These are phyloP conservation scores for Lentithecium fluviatile DNA, from an alignment of 495 filamentous ascomycete species.

Conservation along the genomic window DNA sequence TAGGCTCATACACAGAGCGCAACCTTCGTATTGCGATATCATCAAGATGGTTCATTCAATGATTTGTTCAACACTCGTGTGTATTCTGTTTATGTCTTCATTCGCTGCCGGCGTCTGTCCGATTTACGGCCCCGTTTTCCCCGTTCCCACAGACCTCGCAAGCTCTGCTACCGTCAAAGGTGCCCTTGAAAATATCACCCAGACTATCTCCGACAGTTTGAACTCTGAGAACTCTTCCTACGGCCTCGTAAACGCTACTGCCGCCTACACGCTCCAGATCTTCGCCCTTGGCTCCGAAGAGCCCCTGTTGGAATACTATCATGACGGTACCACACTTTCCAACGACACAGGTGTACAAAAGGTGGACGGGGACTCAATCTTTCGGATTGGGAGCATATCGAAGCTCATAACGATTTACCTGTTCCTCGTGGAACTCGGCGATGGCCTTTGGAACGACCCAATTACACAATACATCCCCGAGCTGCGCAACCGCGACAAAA, in stretches of 20 bases:
- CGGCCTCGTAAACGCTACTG: not conserved
- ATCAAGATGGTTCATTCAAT: no score
- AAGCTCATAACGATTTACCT: conserved; percentile 52
- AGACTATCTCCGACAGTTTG: not conserved
- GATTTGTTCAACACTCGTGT: no score
- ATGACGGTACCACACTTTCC: conserved; percentile 17
- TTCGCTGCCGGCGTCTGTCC: no score
- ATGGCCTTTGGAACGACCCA: conserved; percentile 45
- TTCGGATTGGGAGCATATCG: conserved; percentile 51
- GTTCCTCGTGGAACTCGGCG: conserved; percentile 49
- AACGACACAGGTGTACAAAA: no score
- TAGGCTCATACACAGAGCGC: no score
- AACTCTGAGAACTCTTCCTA: not conserved
- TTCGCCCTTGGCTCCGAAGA: conserved; percentile 13
- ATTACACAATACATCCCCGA: conserved; percentile 58
- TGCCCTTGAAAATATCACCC: conserved; percentile 1
- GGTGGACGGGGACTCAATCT: conserved; percentile 49
- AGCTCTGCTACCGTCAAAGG: not conserved
- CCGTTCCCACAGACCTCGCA: not conserved
- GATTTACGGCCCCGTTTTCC: conserved; percentile 6
- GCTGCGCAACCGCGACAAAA: conserved; percentile 30
- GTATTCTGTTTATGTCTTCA: no score
- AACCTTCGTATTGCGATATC: no score
- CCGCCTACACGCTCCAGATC: conserved; percentile 13
- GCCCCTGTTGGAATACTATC: conserved; percentile 38